Percentiles rank a stretch among this genome's conserved stretches.
Evolutionary conservation across 768 basidiomycete genomes (phyloP).

Genomic region (Austroboletus festivus): DNA sequence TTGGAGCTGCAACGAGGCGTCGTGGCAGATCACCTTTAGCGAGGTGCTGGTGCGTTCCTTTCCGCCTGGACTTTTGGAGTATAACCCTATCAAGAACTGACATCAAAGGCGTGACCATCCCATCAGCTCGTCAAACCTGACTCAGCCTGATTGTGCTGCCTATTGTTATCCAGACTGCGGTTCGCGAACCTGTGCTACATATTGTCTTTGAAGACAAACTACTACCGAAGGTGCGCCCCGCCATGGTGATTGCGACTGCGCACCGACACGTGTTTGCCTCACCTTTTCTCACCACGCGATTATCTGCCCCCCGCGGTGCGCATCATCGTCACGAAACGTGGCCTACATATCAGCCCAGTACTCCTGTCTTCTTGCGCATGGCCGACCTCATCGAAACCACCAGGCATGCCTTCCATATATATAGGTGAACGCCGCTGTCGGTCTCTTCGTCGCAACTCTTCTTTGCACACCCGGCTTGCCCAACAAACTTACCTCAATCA

Average conservation of each 20-base stretch:
- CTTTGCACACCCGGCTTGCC: slow-evolving; percentile 20
- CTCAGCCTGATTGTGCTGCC: neutral
- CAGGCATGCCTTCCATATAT: slow-evolving; percentile 30
- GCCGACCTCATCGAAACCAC: slow-evolving; percentile 35
- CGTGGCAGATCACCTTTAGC: no score
- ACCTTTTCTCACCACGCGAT: slow-evolving; percentile 30
- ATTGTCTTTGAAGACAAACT: neutral
- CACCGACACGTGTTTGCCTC: slow-evolving; percentile 33
- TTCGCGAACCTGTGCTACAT: slow-evolving; percentile 16
- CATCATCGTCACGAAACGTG: slow-evolving; percentile 25
- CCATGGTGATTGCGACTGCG: slow-evolving; percentile 6
- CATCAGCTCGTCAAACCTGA: neutral
- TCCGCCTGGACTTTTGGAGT: no score
- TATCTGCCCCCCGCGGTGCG: slow-evolving; percentile 31
- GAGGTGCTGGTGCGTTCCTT: no score
- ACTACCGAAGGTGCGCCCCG: slow-evolving; percentile 12
- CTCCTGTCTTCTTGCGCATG: slow-evolving; percentile 29
- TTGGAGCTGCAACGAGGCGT: no score
- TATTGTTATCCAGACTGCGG: slow-evolving; percentile 4
- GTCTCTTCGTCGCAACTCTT: slow-evolving; percentile 16
- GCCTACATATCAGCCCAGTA: slow-evolving; percentile 13
- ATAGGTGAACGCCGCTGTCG: slow-evolving; percentile 25
- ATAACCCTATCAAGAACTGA: no score
- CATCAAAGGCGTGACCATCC: no score
- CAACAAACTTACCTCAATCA: slow-evolving; percentile 7